phyloP scores from a whole-genome alignment of 352 stramenopile species.

The Phytophthora pistaciae region DNA sequence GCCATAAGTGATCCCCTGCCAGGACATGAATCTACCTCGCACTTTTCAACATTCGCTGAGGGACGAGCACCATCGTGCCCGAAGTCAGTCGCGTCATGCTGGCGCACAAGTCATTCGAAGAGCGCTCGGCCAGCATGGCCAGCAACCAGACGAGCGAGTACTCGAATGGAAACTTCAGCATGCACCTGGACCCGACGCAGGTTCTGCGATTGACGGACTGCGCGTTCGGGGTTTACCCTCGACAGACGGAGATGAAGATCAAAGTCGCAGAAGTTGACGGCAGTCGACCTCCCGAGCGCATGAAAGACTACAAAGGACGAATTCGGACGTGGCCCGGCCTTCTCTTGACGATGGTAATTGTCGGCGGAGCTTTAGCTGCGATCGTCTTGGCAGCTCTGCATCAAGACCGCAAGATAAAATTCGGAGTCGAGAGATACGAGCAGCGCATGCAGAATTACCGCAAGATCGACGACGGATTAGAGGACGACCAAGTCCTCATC shows the following conservation, averaged over 20 bases:
- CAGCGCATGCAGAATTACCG: conserved; percentile 30
- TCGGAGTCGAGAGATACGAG: conserved; percentile 47
- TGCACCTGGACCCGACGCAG: not conserved
- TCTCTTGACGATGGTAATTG: conserved; percentile 55
- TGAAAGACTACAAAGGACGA: conserved; percentile 73
- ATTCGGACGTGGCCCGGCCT: conserved; percentile 69
- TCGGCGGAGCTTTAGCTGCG: conserved; percentile 41
- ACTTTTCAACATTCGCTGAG: conserved; percentile 14
- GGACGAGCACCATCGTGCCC: conserved; percentile 4
- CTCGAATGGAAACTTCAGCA: conserved; percentile 7
- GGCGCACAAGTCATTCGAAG: conserved; percentile 1
- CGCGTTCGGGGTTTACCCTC: not conserved
- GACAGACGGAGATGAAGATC: conserved; percentile 71
- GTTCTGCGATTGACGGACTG: conserved; percentile 5
- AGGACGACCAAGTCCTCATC: conserved; percentile 39
- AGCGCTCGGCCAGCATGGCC: not conserved
- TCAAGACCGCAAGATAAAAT: conserved; percentile 57
- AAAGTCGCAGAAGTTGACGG: conserved; percentile 52
- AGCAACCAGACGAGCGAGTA: conserved; percentile 12
- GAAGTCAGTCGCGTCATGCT: conserved; percentile 1
- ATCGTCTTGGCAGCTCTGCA: conserved; percentile 65
- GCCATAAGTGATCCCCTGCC: too few relatives aligned
- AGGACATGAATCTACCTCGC: not conserved
- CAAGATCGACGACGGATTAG: conserved; percentile 51
- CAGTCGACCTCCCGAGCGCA: conserved; percentile 34